Evolutionary conservation across 2,329 filamentous ascomycete genomes (phyloP).

Genomic region (Fonsecaea monophora): DNA sequence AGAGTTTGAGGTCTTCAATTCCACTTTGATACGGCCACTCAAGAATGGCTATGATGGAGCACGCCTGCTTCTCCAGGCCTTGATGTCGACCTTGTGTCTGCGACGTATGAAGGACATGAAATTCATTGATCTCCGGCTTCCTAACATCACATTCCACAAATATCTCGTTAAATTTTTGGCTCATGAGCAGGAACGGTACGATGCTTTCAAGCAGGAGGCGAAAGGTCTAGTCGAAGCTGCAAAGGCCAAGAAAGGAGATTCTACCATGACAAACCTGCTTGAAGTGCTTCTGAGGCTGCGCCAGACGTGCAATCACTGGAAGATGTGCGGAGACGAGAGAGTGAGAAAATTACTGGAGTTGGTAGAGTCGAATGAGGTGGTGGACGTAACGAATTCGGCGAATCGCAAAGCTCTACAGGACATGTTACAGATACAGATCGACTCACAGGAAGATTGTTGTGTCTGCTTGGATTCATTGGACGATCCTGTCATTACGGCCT

Average conservation of each 20-base stretch:
- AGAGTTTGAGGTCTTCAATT: constrained; percentile 74
- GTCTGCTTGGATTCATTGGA: constrained; percentile 78
- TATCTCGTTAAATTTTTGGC: constrained; percentile 75
- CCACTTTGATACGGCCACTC: constrained; percentile 72
- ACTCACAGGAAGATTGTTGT: constrained; percentile 81
- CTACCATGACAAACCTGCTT: constrained; percentile 75
- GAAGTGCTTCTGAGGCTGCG: constrained; percentile 82
- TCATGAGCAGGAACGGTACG: constrained; percentile 79
- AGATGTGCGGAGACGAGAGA: constrained; percentile 72
- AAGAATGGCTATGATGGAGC: constrained; percentile 63
- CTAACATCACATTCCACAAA: constrained; percentile 77
- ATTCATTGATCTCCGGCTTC: constrained; percentile 81
- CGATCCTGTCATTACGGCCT: constrained; percentile 80
- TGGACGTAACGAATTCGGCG: constrained; percentile 70
- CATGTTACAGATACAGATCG: constrained; percentile 76
- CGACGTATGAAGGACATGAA: constrained; percentile 86
- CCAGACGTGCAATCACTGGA: constrained; percentile 90
- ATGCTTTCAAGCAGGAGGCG: constrained; percentile 69
- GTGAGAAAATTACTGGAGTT: constrained; percentile 74
- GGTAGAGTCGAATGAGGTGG: constrained; percentile 70
- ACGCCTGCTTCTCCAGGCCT: constrained; percentile 70
- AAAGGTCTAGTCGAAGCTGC: constrained; percentile 64
- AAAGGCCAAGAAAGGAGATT: constrained; percentile 52
- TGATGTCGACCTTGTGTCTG: constrained; percentile 82
- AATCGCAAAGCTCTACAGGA: constrained; percentile 76